Conservation (phyloP, 805 yeast genomes). For the Priceomyces haplophilus region DNA sequence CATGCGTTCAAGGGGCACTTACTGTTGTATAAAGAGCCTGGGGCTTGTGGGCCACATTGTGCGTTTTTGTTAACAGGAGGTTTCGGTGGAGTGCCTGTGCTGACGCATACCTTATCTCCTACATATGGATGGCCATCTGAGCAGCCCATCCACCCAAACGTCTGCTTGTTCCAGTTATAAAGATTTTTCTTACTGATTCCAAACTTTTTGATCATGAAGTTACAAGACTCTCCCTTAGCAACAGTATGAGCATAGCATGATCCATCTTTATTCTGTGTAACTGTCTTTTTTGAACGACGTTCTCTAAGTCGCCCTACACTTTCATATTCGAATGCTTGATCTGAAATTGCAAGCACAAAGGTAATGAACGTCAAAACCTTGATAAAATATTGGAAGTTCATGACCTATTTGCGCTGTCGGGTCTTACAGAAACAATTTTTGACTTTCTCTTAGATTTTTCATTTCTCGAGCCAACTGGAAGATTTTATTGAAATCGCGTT, state of each 20-base stretch:
- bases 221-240: slow-evolving; percentile 14
- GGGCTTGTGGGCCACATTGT: slow-evolving; percentile 19
- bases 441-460: too few relatives aligned
- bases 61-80: slow-evolving; percentile 14
- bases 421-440: too few relatives aligned
- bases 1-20: slow-evolving; percentile 19
- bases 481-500: too few relatives aligned
- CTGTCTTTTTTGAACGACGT: neutral
- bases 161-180: slow-evolving; percentile 11
- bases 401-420: too few relatives aligned
- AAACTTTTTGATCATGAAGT: slow-evolving; percentile 8
- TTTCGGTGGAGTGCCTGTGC: slow-evolving; percentile 15
- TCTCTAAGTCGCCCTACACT: too few relatives aligned
- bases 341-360: too few relatives aligned
- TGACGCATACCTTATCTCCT: slow-evolving; percentile 14
- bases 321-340: too few relatives aligned
- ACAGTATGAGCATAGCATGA: slow-evolving; percentile 14
- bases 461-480: too few relatives aligned
- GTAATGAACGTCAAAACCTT: too few relatives aligned
- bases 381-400: too few relatives aligned
- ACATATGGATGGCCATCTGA: slow-evolving; percentile 1
- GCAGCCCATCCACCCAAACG: slow-evolving; percentile 18
- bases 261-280: slow-evolving; percentile 11
- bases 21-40: slow-evolving; percentile 12
- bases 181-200: slow-evolving; percentile 7